Conservation (phyloP, 2,329 filamentous ascomycete genomes). For the Dothistroma septosporum region DNA sequence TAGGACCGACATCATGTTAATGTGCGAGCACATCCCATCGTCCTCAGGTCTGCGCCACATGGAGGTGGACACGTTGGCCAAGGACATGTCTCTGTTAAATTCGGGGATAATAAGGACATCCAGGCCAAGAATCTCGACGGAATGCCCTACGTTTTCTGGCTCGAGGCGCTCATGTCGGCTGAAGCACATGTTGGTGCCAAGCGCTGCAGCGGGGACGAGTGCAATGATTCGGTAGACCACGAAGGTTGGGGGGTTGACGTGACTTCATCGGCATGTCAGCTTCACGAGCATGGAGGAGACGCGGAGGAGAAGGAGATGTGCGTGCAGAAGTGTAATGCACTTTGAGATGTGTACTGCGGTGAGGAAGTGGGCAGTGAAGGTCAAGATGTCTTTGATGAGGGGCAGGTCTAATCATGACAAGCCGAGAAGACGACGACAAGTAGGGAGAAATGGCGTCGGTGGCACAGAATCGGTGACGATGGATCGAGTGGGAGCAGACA, state of each 20-base stretch:
- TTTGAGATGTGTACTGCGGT: background rate
- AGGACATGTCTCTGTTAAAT: background rate
- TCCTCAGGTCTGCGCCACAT: background rate
- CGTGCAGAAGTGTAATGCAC: background rate
- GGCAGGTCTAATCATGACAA: too few relatives aligned
- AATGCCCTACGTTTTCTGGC: background rate
- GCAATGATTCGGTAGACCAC: background rate
- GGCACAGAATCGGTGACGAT: too few relatives aligned
- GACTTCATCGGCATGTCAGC: background rate
- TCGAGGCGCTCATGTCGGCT: background rate
- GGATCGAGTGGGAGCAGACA: too few relatives aligned
- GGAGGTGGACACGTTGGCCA: background rate
- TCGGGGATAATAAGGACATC: background rate
- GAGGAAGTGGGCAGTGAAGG: background rate
- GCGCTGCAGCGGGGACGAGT: background rate
- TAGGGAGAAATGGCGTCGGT: too few relatives aligned
- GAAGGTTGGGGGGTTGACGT: background rate
- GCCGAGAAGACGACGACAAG: background rate
- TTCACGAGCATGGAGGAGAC: conserved; percentile 10
- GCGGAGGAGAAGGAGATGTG: background rate
- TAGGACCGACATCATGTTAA: conserved; percentile 1
- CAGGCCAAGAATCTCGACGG: background rate
- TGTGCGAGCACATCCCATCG: conserved; percentile 2
- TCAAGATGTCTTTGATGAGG: background rate
- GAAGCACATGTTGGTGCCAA: background rate